A percentile compares a stretch with the other conserved stretches of the same genome.
Evolutionary conservation across 2,329 filamentous ascomycete species (phyloP).

Genomic region (Paecilomyces dactylethromorphus): DNA sequence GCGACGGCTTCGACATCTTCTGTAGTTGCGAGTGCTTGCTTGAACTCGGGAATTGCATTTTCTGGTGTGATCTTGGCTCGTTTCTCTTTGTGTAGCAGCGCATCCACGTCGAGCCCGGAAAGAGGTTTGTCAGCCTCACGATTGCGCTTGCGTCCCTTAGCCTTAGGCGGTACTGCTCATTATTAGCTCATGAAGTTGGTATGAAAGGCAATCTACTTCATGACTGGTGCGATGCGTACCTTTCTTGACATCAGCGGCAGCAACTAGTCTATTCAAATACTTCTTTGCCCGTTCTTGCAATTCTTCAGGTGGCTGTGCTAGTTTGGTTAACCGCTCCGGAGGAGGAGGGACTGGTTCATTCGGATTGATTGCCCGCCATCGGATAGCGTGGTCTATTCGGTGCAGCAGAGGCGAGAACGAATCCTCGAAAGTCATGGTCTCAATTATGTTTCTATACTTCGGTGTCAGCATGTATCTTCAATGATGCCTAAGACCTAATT

Average conservation of each 20-base stretch:
- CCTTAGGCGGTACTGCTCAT: constrained; percentile 66
- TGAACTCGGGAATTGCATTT: constrained; percentile 88
- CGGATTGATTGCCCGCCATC: constrained; percentile 71
- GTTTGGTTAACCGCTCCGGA: constrained; percentile 61
- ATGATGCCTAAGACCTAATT: constrained; percentile 13
- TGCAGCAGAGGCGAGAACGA: constrained; percentile 82
- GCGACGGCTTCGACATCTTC: constrained; percentile 57
- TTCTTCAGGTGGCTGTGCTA: constrained; percentile 63
- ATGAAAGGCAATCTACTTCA: neutral
- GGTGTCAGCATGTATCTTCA: neutral
- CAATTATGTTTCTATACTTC: constrained; percentile 42
- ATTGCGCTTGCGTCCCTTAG: constrained; percentile 62
- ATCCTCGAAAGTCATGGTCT: constrained; percentile 74
- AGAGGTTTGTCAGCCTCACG: constrained; percentile 71
- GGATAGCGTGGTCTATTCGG: constrained; percentile 78
- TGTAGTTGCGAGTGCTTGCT: constrained; percentile 62
- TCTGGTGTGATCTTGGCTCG: constrained; percentile 51
- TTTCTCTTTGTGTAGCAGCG: constrained; percentile 60
- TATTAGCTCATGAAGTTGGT: constrained; percentile 14
- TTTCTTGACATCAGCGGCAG: constrained; percentile 75
- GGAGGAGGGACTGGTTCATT: constrained; percentile 56
- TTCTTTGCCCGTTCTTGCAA: constrained; percentile 55
- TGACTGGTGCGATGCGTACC: constrained; percentile 37
- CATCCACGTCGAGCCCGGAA: constrained; percentile 81
- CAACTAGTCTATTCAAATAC: constrained; percentile 57